Conservation (phyloP, 495 filamentous ascomycete species). For the Hypoxylon rickii region DNA sequence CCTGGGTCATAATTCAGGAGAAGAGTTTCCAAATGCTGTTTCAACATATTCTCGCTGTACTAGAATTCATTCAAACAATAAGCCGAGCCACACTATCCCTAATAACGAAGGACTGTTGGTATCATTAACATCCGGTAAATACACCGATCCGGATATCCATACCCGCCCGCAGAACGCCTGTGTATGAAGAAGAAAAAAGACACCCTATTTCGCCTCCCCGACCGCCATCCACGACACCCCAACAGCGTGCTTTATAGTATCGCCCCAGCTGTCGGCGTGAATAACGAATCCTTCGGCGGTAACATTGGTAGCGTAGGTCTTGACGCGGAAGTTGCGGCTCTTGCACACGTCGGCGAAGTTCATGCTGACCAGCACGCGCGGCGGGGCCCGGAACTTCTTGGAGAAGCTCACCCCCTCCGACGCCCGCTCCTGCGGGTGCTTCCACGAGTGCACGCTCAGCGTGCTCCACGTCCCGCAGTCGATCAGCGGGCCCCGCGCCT, state of each 20-base stretch:
- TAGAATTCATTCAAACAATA: too few relatives aligned
- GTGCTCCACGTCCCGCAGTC: conserved; percentile 11
- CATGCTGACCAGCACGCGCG: neutral
- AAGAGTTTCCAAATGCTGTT: too few relatives aligned
- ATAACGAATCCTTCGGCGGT: neutral
- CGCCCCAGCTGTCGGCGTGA: neutral
- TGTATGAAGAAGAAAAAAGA: too few relatives aligned
- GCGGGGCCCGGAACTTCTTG: neutral
- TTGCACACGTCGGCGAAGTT: neutral
- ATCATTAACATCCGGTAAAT: too few relatives aligned
- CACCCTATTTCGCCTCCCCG: too few relatives aligned
- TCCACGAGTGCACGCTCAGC: neutral
- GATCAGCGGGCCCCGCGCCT: neutral
- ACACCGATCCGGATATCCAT: too few relatives aligned
- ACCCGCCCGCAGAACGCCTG: too few relatives aligned
- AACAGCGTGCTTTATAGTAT: neutral
- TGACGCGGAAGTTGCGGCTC: neutral
- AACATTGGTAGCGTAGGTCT: conserved; percentile 3
- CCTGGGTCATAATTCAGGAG: too few relatives aligned
- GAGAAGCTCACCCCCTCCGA: neutral
- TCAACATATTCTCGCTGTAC: too few relatives aligned
- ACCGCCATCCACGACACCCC: conserved; percentile 17
- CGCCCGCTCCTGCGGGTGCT: neutral
- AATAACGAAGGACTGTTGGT: too few relatives aligned
- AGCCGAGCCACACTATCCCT: too few relatives aligned